phyloP scores from a whole-genome alignment of 345 rosid species.

The Reutealis trisperma region DNA sequence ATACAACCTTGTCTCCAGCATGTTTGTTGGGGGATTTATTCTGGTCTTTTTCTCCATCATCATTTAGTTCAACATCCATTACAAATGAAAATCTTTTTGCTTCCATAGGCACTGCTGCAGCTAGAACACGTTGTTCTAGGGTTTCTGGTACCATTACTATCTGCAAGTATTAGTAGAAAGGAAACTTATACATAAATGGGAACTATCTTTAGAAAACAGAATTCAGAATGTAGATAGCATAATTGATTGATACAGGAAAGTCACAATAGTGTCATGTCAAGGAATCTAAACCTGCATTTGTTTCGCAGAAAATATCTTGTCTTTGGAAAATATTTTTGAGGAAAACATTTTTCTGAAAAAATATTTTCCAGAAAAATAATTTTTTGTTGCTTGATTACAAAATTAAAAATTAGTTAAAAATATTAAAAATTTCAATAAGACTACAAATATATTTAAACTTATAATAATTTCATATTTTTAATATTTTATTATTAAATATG shows the following conservation, averaged over 20 bases:
- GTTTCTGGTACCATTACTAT: slow-evolving; percentile 42
- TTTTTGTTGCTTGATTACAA: too few relatives aligned
- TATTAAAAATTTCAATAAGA: too few relatives aligned
- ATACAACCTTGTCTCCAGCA: slow-evolving; percentile 66
- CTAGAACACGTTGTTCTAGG: slow-evolving; percentile 65
- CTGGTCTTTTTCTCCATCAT: slow-evolving; percentile 33
- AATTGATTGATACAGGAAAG: background rate
- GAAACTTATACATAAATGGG: background rate
- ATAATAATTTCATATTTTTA: too few relatives aligned
- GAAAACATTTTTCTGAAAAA: too few relatives aligned
- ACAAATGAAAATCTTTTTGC: slow-evolving; percentile 59
- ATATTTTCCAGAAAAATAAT: too few relatives aligned
- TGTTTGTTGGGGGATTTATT: slow-evolving; percentile 20
- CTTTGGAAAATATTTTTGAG: too few relatives aligned
- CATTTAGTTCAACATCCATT: slow-evolving; percentile 31
- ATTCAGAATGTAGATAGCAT: background rate
- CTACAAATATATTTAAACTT: too few relatives aligned
- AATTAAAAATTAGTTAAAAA: too few relatives aligned
- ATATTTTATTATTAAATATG: too few relatives aligned
- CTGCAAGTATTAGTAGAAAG: slow-evolving; percentile 34
- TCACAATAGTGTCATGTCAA: background rate
- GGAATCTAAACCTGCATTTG: too few relatives aligned
- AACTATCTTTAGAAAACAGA: slow-evolving; percentile 4
- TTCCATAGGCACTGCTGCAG: slow-evolving; percentile 69
- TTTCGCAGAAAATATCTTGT: too few relatives aligned